Evolutionary conservation across 257 asterid genomes (phyloP).

Genomic region (Eustoma russellianum): DNA sequence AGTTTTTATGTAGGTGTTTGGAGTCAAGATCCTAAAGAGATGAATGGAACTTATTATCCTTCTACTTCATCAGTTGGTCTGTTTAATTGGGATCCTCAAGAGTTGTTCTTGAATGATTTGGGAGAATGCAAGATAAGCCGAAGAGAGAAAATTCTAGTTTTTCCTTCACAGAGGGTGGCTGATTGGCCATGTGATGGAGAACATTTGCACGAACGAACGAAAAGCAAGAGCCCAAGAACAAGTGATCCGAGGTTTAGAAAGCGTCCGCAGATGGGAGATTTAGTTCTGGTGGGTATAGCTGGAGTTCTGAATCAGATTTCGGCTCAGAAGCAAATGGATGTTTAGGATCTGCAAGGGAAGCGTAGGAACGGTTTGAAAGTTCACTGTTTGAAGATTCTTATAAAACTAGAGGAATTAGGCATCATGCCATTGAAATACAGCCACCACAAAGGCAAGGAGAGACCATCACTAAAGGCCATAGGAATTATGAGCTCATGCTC

Average conservation of each 20-base stretch:
- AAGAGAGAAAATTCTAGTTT: conserved; percentile 48
- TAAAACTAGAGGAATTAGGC: conserved; percentile 17
- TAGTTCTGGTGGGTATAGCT: conserved; percentile 24
- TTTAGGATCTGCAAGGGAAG: conserved; percentile 27
- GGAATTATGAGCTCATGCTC: conserved; percentile 82
- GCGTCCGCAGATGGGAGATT: conserved; percentile 35
- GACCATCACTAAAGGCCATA: conserved; percentile 72
- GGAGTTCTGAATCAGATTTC: conserved; percentile 48
- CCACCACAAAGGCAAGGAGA: conserved; percentile 53
- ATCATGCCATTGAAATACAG: conserved; percentile 40
- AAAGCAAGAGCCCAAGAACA: conserved; percentile 16
- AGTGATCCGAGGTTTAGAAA: conserved; percentile 6
- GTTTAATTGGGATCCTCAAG: conserved; percentile 71
- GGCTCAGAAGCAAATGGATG: conserved; percentile 30
- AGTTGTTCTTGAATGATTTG: conserved; percentile 36
- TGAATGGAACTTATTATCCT: conserved; percentile 73
- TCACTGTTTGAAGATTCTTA: conserved; percentile 22
- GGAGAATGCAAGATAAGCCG: conserved; percentile 31
- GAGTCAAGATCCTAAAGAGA: conserved; percentile 61
- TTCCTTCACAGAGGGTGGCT: conserved; percentile 55
- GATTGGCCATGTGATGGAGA: conserved; percentile 57
- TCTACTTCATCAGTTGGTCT: conserved; percentile 31
- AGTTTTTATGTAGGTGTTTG: conserved; percentile 84
- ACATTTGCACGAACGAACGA: conserved; percentile 23
- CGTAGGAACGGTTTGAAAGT: conserved; percentile 23